These are phyloP conservation scores for Aspergillus sp. DNA, from an alignment of 2,329 filamentous ascomycete genomes.

Conservation along the genomic window DNA sequence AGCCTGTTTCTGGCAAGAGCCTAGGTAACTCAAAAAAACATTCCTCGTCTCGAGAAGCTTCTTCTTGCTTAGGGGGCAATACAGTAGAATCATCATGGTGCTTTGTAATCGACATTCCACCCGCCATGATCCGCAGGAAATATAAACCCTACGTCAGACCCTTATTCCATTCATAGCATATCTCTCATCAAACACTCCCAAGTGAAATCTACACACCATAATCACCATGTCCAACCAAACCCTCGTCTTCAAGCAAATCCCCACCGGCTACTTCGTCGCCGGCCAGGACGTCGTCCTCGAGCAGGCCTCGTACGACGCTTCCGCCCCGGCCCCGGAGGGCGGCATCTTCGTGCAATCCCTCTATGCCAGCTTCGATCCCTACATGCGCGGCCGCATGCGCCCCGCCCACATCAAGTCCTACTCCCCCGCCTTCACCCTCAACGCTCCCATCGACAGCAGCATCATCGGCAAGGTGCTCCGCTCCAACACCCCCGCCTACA, in stretches of 20 bases:
- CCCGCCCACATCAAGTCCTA: constrained; percentile 66
- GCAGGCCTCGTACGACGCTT: constrained; percentile 65
- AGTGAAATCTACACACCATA: background rate
- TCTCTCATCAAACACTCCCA: too few relatives aligned
- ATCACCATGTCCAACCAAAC: constrained; percentile 63
- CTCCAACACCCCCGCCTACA: constrained; percentile 64
- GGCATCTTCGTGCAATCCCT: constrained; percentile 70
- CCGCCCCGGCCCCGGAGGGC: constrained; percentile 57
- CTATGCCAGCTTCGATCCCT: constrained; percentile 79
- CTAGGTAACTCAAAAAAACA: background rate
- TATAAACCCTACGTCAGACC: background rate
- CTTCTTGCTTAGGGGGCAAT: background rate
- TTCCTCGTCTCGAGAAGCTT: constrained; percentile 1
- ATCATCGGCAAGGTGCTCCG: constrained; percentile 70
- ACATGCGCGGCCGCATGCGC: constrained; percentile 80
- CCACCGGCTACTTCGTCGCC: constrained; percentile 65
- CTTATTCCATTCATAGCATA: background rate
- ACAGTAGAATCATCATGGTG: background rate
- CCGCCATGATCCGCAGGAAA: too few relatives aligned
- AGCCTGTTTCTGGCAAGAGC: background rate
- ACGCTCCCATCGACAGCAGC: constrained; percentile 64
- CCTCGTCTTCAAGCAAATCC: constrained; percentile 71
- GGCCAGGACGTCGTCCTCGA: constrained; percentile 72
- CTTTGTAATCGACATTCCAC: constrained; percentile 1
- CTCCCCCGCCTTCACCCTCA: constrained; percentile 61